Base-by-base conservation (phyloP, 371 early-diverging fungal species). In the Choanephora cucurbitarum region DNA sequence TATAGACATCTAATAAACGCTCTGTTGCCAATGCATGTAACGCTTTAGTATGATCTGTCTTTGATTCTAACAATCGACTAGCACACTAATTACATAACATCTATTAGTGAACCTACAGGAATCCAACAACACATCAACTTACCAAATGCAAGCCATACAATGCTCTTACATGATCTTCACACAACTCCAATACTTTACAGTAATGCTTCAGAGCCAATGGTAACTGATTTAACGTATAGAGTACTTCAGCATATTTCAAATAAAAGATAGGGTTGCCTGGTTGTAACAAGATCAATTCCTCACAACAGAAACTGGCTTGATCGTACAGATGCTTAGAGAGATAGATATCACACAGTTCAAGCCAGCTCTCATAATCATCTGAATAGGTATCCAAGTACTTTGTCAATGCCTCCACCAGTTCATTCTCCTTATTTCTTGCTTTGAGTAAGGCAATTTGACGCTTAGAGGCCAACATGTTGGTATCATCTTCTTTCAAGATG, bases 321-420 rank as follows among this genome's bases (percentile, higher is more conserved):
- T 85, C 83, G 57, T 86, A 91, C 83, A 85, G 70, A 57, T 84
- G 69, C 33, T 83, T 75, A 2, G 51, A 66, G 15, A 91, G 57
- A 67, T 97, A 96, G 44, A 87, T 66, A 41, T 82, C 70, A 10
- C 88, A 81, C 28, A 97, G 78, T 57, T 94, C 89, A 0, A 88
- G 60, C 97, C 97, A 97, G 3, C 82, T 91, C 65, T 96, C 95
- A 56, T 81, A 73, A 65, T 97, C 97, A 41, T 86, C 87, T 37
- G 83, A 86, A 61, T 89, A 88, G 18, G 83, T 82, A 67, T 95
- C 95, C 51, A 95, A 66, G 54, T 92, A 91, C 33, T 76, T 65
- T 43, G 83, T 81, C 28, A 96, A 72, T 5, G 81, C 82, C 18
- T 75, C 78, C 52, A 95, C 90, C 28, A 94, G 91, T n/a, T 89